phyloP scores from a whole-genome alignment of 2,329 filamentous ascomycete species.

The Nannizziopsis arthrosporioides region DNA sequence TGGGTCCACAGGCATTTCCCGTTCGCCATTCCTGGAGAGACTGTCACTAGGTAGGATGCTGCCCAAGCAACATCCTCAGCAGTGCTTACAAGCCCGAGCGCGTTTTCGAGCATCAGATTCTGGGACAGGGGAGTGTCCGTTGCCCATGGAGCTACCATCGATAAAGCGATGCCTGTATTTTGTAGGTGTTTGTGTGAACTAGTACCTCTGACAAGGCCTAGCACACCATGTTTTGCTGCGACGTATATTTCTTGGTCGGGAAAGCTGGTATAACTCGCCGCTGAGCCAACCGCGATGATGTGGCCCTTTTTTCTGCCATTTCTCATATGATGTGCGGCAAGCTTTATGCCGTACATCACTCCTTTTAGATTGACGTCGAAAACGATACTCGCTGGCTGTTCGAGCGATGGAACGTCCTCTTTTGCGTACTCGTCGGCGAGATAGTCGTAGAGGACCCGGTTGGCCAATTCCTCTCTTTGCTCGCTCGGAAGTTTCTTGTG shows the following conservation, averaged over 20 bases:
- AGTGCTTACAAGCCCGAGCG: not conserved
- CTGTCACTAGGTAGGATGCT: not conserved
- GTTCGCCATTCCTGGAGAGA: not conserved
- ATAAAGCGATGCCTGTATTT: not conserved
- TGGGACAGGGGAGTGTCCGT: not conserved
- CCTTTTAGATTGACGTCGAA: conserved; percentile 4
- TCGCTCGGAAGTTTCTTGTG: not conserved
- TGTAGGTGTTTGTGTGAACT: not conserved
- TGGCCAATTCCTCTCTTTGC: not conserved
- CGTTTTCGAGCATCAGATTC: not conserved
- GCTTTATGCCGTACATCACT: conserved; percentile 4
- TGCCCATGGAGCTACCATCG: conserved; percentile 4
- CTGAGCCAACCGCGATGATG: conserved; percentile 1
- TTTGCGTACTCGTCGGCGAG: conserved; percentile 4
- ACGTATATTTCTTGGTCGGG: conserved; percentile 1
- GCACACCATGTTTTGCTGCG: conserved; percentile 1
- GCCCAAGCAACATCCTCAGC: conserved; percentile 4
- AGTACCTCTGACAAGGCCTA: conserved; percentile 1
- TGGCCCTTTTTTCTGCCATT: not conserved
- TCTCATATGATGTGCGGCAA: conserved; percentile 5
- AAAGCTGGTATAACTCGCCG: not conserved
- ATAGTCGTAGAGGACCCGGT: conserved; percentile 1
- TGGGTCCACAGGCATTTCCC: conserved; percentile 2
- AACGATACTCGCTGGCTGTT: not conserved
- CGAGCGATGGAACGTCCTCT: not conserved